Base-by-base conservation (phyloP, 208 protist species). In the Trypanosoma caninum region DNA sequence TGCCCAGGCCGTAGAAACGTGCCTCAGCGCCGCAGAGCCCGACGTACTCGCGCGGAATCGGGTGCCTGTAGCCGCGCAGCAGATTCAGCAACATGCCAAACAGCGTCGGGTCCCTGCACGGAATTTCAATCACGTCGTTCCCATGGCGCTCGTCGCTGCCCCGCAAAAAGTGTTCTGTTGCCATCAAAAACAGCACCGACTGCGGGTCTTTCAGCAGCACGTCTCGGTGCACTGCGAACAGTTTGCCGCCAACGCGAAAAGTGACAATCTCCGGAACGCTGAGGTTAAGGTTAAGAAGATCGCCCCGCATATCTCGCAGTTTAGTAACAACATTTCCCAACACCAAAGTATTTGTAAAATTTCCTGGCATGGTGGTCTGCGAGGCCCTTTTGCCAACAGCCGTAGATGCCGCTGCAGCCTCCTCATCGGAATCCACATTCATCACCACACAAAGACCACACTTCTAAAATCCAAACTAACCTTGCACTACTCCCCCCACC, bases 11-110 rank as follows among this genome's bases (percentile, higher is more conserved):
- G 53, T 85, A 89, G 51, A 77, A 89, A 3, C 33, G 54, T 25
- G 75, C 78, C 56, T 85, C 82, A 5, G 70, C 66, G 2, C 37
- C 38, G 25, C 78, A 85, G 23, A 54, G 68, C 18, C 78, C 75
- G 46, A 65, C 65, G 63, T 69, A 80, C 6, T 28, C 71, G 14
- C 55, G 63, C 27, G 78, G 72, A 9, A 89, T 66, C 0, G 78
- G 68, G 37, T 72, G 54, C 8, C 37, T 47, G 67, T 89, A 89
- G 1, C 82, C 82, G n/a, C 82, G 78, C 34, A 89, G 47, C 2
- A 89, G 41, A 40, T 89, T 89, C 30, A 89, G 61, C 33, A 89
- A 64, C 64, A 76, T 74, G 11, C 50, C 69, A 38, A 89, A 85
- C 22, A 80, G 46, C 4, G 22, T 38, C 3, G 82, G 53, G 40